Base-by-base conservation (phyloP, 2,329 filamentous ascomycete genomes). In the Epichloe baconii region DNA sequence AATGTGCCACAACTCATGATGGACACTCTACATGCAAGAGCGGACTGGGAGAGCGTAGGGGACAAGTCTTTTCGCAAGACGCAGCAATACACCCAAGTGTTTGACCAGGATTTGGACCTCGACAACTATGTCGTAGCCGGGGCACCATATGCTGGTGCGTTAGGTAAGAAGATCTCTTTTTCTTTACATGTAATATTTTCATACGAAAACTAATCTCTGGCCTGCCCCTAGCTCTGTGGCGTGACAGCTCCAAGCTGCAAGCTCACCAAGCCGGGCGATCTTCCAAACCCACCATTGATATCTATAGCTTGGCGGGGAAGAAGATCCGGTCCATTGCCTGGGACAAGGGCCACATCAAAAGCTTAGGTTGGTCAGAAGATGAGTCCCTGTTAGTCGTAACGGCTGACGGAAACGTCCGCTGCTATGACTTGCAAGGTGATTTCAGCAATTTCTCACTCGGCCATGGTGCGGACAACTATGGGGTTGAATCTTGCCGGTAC, bases 41-140 rank as follows among this genome's bases (percentile, higher is more conserved):
- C 88, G 61, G 88, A 91, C 68, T 98, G 93, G 93, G 89, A 95
- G 74, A 86, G 81, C 68, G 82, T 97, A 58, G 93, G 88, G 64
- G 86, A 94, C 69, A 85, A 82, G 62, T 97, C 94, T 76, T 98
- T 97, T 73, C 87, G 91, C 67, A 96, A 95, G 73, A 83, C 87
- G 52, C 86, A 91, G 68, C 80, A 95, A 54, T 98, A 97, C 74
- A 90, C 89, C 54, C 86, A 83, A 58, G 80, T 97, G 57, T 98
- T 97, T 67, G 89, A 95, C 69, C 80, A 86, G 64, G 89, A 95
- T 65, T 76, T 96, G 55, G 90, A 98, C 71, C 79, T 98, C 59
- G 90, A 96, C 73, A 94, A 93, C 72, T 95, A 94, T 72, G 78
- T 91, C 62, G 83, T 96, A 62, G 83, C 85, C 52, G 93, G 90